Conservation (phyloP, 2,329 filamentous ascomycete genomes). For the Byssochlamys sp. region DNA sequence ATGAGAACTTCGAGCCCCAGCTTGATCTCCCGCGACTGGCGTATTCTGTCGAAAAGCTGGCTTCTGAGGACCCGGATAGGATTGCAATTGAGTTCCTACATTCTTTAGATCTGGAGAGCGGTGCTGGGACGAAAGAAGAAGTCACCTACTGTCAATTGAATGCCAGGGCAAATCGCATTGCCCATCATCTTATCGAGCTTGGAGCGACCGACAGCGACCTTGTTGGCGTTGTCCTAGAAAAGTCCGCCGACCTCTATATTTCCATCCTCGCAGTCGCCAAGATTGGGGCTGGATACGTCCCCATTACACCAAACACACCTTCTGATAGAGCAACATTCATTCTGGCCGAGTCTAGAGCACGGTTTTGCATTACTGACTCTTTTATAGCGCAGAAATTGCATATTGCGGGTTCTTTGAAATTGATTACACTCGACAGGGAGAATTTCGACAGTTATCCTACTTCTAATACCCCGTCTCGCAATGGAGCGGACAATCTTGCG, state of each 20-base stretch:
- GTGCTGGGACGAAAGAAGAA: conserved; percentile 23
- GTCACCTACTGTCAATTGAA: conserved; percentile 61
- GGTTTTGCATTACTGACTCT: conserved; percentile 34
- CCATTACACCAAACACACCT: conserved; percentile 65
- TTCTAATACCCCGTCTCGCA: conserved; percentile 4
- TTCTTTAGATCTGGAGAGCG: conserved; percentile 31
- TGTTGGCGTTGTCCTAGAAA: conserved; percentile 68
- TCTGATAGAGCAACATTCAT: conserved; percentile 51
- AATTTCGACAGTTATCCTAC: conserved; percentile 9
- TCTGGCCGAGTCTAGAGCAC: conserved; percentile 49
- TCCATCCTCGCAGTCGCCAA: conserved; percentile 67
- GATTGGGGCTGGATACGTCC: conserved; percentile 68
- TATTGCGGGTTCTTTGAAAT: conserved; percentile 5
- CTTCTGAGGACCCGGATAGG: conserved; percentile 39
- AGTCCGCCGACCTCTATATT: conserved; percentile 62
- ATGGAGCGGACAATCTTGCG: conserved; percentile 44
- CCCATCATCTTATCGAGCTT: conserved; percentile 42
- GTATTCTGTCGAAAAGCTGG: conserved; percentile 47
- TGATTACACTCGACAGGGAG: conserved; percentile 8
- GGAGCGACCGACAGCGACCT: conserved; percentile 46
- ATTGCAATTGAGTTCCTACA: conserved; percentile 57
- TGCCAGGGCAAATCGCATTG: conserved; percentile 53
- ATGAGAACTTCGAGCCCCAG: conserved; percentile 29
- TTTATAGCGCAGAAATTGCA: background rate
- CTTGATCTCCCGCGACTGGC: conserved; percentile 39